These are phyloP conservation scores for Schwanniomyces yamadae DNA, from an alignment of 805 yeast species.

Conservation along the genomic window DNA sequence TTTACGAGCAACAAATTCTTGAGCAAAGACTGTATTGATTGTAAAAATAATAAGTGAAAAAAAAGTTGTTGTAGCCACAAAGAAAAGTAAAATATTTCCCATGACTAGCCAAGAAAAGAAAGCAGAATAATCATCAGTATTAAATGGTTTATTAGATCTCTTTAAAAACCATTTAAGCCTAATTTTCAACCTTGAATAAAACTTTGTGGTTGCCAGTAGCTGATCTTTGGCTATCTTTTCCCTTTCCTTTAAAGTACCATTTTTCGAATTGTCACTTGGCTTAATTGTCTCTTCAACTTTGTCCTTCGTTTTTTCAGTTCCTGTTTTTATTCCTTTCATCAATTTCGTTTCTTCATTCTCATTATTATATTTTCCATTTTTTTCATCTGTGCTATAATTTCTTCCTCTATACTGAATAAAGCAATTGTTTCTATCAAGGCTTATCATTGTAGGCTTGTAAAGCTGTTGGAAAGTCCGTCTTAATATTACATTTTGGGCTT, in stretches of 20 bases:
- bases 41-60: slow-evolving; percentile 75
- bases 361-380: too few species aligned
- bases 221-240: slow-evolving; percentile 21
- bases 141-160: slow-evolving; percentile 77
- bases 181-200: slow-evolving; percentile 28
- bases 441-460: too few species aligned
- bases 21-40: slow-evolving; percentile 82
- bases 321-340: too few species aligned
- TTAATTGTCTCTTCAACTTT: too few species aligned
- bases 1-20: slow-evolving; percentile 78
- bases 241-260: background rate
- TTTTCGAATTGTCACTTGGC: background rate
- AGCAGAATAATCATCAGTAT: slow-evolving; percentile 89
- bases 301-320: too few species aligned
- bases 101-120: slow-evolving; percentile 88
- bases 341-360: too few species aligned
- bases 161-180: slow-evolving; percentile 72
- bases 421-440: too few species aligned
- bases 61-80: slow-evolving; percentile 91
- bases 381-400: too few species aligned
- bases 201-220: slow-evolving; percentile 21
- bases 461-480: too few species aligned
- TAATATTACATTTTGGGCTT: too few species aligned
- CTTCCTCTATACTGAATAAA: too few species aligned
- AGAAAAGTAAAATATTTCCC: slow-evolving; percentile 76